A percentile compares a stretch with the other conserved stretches of the same genome.
phyloP scores from a whole-genome alignment of 495 filamentous ascomycete genomes.

The Annulohypoxylon bovei region DNA sequence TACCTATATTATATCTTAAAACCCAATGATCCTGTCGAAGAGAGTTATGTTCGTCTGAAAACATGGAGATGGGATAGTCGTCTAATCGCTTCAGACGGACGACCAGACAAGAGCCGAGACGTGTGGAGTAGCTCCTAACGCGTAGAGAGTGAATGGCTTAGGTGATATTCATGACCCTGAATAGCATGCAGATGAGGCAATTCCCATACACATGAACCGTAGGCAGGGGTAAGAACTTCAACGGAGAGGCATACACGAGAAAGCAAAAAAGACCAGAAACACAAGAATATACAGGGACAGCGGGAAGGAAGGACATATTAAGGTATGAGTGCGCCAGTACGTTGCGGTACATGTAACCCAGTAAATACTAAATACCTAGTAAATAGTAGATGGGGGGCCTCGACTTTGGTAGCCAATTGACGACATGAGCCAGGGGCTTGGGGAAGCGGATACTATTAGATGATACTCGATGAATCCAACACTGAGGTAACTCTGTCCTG shows the following conservation, averaged over 20 bases:
- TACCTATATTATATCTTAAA: background rate
- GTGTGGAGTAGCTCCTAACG: slow-evolving; percentile 18
- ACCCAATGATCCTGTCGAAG: slow-evolving; percentile 7
- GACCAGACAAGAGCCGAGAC: slow-evolving; percentile 3
- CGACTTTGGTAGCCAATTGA: slow-evolving; percentile 36
- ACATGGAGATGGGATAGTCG: slow-evolving; percentile 12
- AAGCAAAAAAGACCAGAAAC: slow-evolving; percentile 33
- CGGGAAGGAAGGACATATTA: slow-evolving; percentile 38
- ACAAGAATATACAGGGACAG: slow-evolving; percentile 21
- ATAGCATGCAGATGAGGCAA: slow-evolving; percentile 35
- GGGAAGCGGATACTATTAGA: slow-evolving; percentile 36
- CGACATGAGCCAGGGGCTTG: slow-evolving; percentile 34
- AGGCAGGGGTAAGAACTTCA: slow-evolving; percentile 19
- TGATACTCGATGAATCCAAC: slow-evolving; percentile 25
- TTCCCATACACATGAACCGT: slow-evolving; percentile 42
- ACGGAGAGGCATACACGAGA: slow-evolving; percentile 21
- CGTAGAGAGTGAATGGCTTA: slow-evolving; percentile 20
- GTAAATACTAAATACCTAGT: slow-evolving; percentile 22
- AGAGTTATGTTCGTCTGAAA: slow-evolving; percentile 10
- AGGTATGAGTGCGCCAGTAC: slow-evolving; percentile 20
- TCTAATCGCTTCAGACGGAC: slow-evolving; percentile 24
- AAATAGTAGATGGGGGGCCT: slow-evolving; percentile 20
- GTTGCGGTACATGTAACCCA: slow-evolving; percentile 36
- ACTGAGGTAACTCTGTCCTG: background rate
- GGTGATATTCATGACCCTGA: slow-evolving; percentile 38